phyloP scores from a whole-genome alignment of 2,329 filamentous ascomycete genomes.

The Diplodia scrobiculata region DNA sequence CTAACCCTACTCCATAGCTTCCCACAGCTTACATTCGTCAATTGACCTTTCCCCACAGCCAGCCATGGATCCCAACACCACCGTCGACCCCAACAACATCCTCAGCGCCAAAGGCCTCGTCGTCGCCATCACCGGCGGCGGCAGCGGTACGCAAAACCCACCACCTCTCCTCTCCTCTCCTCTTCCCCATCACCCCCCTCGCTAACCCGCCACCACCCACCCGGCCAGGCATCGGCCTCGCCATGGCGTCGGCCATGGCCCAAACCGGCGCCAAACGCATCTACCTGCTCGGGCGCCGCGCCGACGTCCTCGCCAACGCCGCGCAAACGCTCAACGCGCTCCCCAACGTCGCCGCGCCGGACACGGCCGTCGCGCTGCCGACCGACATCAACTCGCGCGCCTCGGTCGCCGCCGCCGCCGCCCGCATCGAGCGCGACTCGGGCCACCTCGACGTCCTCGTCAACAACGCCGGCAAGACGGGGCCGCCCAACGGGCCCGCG shows the following conservation, averaged over 20 bases:
- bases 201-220: slow-evolving; percentile 31
- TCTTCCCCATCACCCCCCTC: slow-evolving; percentile 6
- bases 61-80: slow-evolving; percentile 43
- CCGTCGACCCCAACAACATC: slow-evolving; percentile 41
- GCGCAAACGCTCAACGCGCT: slow-evolving; percentile 39
- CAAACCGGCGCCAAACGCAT: slow-evolving; percentile 48
- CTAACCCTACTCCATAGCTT: not conserved
- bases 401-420: slow-evolving; percentile 48
- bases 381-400: slow-evolving; percentile 48
- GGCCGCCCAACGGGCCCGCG: slow-evolving; percentile 49
- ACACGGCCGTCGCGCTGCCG: slow-evolving; percentile 46
- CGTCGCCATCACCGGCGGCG: slow-evolving; percentile 48
- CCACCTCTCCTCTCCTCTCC: not conserved
- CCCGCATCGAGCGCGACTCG: slow-evolving; percentile 47
- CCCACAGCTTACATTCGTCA: not conserved
- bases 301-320: slow-evolving; percentile 47
- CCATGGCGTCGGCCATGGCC: slow-evolving; percentile 48
- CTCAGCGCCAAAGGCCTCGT: slow-evolving; percentile 48
- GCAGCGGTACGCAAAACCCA: slow-evolving; percentile 40
- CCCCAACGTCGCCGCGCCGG: slow-evolving; percentile 1
- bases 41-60: not conserved
- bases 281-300: slow-evolving; percentile 51
- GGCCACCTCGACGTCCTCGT: slow-evolving; percentile 57
- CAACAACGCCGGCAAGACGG: slow-evolving; percentile 55
- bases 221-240: slow-evolving; percentile 44